Base-by-base conservation (phyloP, 768 basidiomycete genomes). In the Gymnopilus junonius region DNA sequence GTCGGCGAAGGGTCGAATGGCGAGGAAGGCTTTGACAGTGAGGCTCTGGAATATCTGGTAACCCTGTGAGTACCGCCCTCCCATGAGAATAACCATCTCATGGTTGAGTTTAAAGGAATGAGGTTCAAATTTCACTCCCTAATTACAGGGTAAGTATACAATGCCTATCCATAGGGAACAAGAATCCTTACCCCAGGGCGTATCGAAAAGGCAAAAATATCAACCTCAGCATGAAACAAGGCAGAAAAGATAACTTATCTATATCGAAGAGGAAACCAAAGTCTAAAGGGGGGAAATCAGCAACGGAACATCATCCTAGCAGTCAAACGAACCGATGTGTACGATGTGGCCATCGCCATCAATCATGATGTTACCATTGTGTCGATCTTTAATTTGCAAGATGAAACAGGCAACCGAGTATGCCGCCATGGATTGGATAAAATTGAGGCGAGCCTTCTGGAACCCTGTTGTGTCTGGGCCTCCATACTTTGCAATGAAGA, bases 341-440 rank as follows among this genome's bases (percentile, higher is more conserved):
- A 98, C 86, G 62, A 99, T 97, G 73, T 98, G 96, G 0, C 97
- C 97, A 62, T 96, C 93, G 2, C 92, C 95, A 73, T 99, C 97
- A 63, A 99, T 96, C 97, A 99, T 98, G 73, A 99, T 99, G 74
- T 99, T 99, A 29, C 97, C 97, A 71, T 99, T 99, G 75, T 99
- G 97, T 39, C 97, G 80, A 73, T 99, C 97, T 79, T 99, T 99
- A 80, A 99, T 96, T 76, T 99, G 97, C 45, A 99, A 77, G 67
- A 99, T 95, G 74, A 97, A 99, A 75, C 97, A 99, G 8, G 95
- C 94, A 25, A 99, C 91, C 32, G 97, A 99, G 76, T 99, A 99
- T 10, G 95, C 97, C 0, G 97, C 97, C 97, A 99, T 99, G 2
- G 95, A 97, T 73, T 97, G 96, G 61, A 99, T 94, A 73, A 99